Base-by-base conservation (phyloP, 2,329 filamentous ascomycete genomes). In the Didymella arachidicola region DNA sequence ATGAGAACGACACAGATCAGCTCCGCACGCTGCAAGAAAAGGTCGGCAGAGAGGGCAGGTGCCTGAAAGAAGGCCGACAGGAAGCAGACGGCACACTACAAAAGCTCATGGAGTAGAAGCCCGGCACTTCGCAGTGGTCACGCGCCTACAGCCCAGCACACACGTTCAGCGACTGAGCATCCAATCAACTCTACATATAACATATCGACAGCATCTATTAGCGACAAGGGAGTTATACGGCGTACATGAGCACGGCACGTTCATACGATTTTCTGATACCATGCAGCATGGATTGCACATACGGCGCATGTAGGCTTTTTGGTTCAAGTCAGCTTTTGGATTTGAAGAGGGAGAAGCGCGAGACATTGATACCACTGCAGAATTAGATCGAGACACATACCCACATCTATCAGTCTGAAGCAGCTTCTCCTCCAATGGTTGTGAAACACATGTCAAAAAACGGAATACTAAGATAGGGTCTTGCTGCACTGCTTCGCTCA, bases 21-120 rank as follows among this genome's bases (percentile, higher is more conserved):
- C 60, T 80, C 7, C 61, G 66, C 7, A 77, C 68, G 39, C 56
- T 80, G 50, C 71, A 70, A 49, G 69, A 78, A 60, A 69, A 75
- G 12, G 77, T 79, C 1, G 77, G 76, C 2, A 63, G 71, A 14
- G 66, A 77, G 52, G 78, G 78, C 7, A 65, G 63, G 38, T 80
- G 78, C 57, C 61, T 78, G 61, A 77, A 78, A 51, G 63, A 71
- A n/a, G 65, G 66, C 18, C 61, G 67, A 27, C 41, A 12, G 36
- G 55, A 54, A 26, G 44, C 29, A 19, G 53, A 57, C 25, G 51
- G 62, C 18, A 45, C 61, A 6, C 47, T 56, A 16, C 60, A 64
- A 39, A 59, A 57, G 25, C 50, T 61, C 43, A 58, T 61, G 29
- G 53, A 61, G 27, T 56, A 54, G 45, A 39, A 44, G 44, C 46